Evolutionary conservation across 2,329 filamentous ascomycete genomes (phyloP), one percentile per base, ranked within the genome.

Genomic region (Curvularia sp.): DNA sequence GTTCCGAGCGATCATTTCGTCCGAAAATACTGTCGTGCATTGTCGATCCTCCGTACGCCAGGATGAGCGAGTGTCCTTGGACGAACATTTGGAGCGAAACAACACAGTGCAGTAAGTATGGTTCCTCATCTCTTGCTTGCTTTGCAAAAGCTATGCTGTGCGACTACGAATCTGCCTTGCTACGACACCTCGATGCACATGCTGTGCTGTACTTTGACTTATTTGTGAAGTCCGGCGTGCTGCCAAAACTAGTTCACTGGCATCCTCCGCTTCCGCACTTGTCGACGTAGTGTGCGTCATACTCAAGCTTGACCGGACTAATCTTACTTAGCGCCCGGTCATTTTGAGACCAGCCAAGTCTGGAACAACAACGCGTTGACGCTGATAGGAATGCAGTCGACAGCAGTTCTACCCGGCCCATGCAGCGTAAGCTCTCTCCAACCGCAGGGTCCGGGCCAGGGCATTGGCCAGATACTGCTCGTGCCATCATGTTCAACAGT

Each of bases 1-100:
- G 27, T 36, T 23, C 54, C 54, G 49, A 48, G 54, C 54, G 49
- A 57, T 42, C 39, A 18, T 32, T 53, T 53, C 42, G 54, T 57
- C 54, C 49, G 42, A 7, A 48, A 57, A 27, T 8, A 47, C 49
- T 15, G 41, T n/a, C 15, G 12, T 10, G 41, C 25, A 43, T 25
- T 23, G 42, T 34, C 54, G 49, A 57, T 57, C 49, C 13, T 27
- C 27, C 32, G 47, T 27, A 36, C 32, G 47, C 42, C 30, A 53
- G 28, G 23, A 21, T 15, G 38, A 41, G 5, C 21, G 36, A 41
- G 39, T 34, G 32, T 41, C 41, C 39, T n/a, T 39, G 21, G 38
- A 52, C 48, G 15, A 5, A 18, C 41, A 45, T 30, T 13, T 25
- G 23, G 39, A 25, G 30, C 32, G 41, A 21, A 39, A 27, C 49